A percentile compares a stretch with the other conserved stretches of the same genome.
Evolutionary conservation across 352 stramenopile genomes (phyloP).

Genomic region (Globisporangium cystogenes): DNA sequence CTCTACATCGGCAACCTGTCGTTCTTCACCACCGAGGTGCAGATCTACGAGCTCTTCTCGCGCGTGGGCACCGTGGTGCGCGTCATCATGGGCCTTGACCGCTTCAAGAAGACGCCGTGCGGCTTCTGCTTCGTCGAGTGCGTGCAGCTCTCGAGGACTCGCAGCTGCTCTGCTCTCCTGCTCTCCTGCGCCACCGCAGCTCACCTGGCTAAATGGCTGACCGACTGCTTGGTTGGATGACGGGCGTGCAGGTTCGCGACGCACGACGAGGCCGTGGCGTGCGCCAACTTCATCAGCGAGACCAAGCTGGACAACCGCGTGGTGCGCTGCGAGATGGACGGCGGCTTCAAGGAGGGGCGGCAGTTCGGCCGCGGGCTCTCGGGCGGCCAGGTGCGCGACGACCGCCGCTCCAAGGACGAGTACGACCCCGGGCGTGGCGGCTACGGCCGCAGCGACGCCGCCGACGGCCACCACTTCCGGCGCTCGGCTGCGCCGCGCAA

Average conservation of each 20-base stretch:
- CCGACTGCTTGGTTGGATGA: too few relatives aligned
- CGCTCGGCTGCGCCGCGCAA: slow-evolving; percentile 44
- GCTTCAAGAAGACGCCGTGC: slow-evolving; percentile 94
- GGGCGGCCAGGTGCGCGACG: slow-evolving; percentile 80
- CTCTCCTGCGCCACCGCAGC: too few relatives aligned
- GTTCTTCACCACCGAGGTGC: slow-evolving; percentile 94
- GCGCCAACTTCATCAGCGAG: slow-evolving; percentile 78
- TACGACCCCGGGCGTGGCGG: slow-evolving; percentile 78
- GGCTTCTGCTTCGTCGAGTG: slow-evolving; percentile 98
- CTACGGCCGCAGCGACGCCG: slow-evolving; percentile 64
- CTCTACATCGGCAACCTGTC: slow-evolving; percentile 98
- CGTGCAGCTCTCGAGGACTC: slow-evolving; percentile 5
- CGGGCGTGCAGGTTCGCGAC: slow-evolving; percentile 40
- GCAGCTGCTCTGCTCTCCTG: background rate
- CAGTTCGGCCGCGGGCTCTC: slow-evolving; percentile 83
- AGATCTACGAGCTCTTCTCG: slow-evolving; percentile 95
- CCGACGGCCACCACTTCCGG: slow-evolving; percentile 67
- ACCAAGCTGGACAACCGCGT: slow-evolving; percentile 87
- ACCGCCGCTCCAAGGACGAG: slow-evolving; percentile 80
- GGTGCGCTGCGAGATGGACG: slow-evolving; percentile 87
- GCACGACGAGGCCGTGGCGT: slow-evolving; percentile 67
- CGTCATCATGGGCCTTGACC: slow-evolving; percentile 96
- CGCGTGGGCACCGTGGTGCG: slow-evolving; percentile 88
- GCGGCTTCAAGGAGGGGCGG: slow-evolving; percentile 77
- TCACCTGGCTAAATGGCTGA: too few relatives aligned